Evolutionary conservation across 2,329 filamentous ascomycete species (phyloP), one percentile per base, ranked within the genome.

Genomic region (Fusarium brachygibbosum): DNA sequence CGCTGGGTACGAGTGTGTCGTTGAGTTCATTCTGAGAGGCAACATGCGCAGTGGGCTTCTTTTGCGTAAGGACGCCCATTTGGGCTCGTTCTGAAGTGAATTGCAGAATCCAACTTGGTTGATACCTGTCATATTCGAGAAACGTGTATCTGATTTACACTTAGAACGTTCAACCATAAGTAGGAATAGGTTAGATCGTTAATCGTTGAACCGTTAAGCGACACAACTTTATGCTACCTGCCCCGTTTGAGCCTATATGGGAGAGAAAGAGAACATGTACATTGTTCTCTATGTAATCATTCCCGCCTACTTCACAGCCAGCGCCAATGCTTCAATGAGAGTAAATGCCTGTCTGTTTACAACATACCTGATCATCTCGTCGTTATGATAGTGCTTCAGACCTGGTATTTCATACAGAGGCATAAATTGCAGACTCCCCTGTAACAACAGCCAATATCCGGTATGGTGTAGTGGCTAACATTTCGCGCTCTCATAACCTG

Each of bases 401-500:
- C n/a, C n/a, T n/a, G n/a, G n/a, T n/a, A n/a, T n/a, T n/a, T n/a
- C n/a, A n/a, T n/a, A n/a, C n/a, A n/a, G n/a, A n/a, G n/a, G n/a
- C n/a, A n/a, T n/a, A 3, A 32, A 56, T 16, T 19, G 7, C 6
- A 5, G 4, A 3, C 1, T 4, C 0, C 1, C 0, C 1, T 4
- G 5, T 2, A 58, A 21, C 21, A 51, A 58, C 5, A 40, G 29
- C 23, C 17, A 11, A 37, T 31, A 29, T 6, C 74, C 74, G 74
- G 74, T 75, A 76, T 76, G 75, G 74, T 76, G 74, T 76, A 76
- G 73, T 76, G 74, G 74, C 74, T 74, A 76, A 76, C 74, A 76
- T 76, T 76, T 76, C 73, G 70, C 74, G 74, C 74, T 76, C 63
- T 76, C 74, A 76, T 56, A 60, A 71, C 40, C 13, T 74, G 70